These are phyloP conservation scores for Auriscalpium microsporum DNA, from an alignment of 768 basidiomycete genomes.

Conservation along the genomic window DNA sequence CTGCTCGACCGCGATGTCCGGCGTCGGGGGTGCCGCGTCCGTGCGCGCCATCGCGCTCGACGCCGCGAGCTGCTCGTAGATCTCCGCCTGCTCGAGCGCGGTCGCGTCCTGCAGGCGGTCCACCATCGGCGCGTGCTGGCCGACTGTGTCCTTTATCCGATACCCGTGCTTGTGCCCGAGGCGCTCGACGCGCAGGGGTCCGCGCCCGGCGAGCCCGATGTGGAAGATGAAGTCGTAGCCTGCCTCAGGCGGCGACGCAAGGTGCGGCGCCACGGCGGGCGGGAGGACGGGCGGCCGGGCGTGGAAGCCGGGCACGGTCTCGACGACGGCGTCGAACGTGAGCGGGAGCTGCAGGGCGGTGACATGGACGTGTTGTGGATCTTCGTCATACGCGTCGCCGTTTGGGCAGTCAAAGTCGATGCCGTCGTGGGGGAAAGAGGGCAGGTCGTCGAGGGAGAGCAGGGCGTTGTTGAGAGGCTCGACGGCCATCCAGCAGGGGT, in stretches of 20 bases:
- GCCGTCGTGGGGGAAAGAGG: slow-evolving; percentile 20
- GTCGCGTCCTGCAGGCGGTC: slow-evolving; percentile 21
- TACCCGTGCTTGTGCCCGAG: slow-evolving; percentile 61
- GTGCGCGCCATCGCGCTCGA: slow-evolving; percentile 2
- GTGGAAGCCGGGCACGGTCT: slow-evolving; percentile 50
- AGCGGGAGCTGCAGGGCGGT: slow-evolving; percentile 52
- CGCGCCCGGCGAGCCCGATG: slow-evolving; percentile 62
- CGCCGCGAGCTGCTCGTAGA: slow-evolving; percentile 26
- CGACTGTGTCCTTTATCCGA: slow-evolving; percentile 58
- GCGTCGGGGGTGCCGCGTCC: not conserved
- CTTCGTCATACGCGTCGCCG: slow-evolving; percentile 3
- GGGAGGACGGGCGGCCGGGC: slow-evolving; percentile 44
- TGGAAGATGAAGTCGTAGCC: slow-evolving; percentile 71
- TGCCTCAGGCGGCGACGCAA: slow-evolving; percentile 33
- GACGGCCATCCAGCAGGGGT: slow-evolving; percentile 70
- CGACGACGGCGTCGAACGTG: slow-evolving; percentile 48
- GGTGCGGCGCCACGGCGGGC: slow-evolving; percentile 24
- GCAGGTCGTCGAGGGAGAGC: slow-evolving; percentile 20
- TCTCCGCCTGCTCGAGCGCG: slow-evolving; percentile 24
- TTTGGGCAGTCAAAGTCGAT: slow-evolving; percentile 10
- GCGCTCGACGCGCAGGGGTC: slow-evolving; percentile 58
- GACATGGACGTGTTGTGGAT: slow-evolving; percentile 43
- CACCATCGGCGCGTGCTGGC: slow-evolving; percentile 41
- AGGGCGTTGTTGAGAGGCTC: slow-evolving; percentile 51
- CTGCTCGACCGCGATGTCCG: slow-evolving; percentile 7